Base-by-base conservation (phyloP, 73 alveolate genomes). In the Uronychia setigera region DNA sequence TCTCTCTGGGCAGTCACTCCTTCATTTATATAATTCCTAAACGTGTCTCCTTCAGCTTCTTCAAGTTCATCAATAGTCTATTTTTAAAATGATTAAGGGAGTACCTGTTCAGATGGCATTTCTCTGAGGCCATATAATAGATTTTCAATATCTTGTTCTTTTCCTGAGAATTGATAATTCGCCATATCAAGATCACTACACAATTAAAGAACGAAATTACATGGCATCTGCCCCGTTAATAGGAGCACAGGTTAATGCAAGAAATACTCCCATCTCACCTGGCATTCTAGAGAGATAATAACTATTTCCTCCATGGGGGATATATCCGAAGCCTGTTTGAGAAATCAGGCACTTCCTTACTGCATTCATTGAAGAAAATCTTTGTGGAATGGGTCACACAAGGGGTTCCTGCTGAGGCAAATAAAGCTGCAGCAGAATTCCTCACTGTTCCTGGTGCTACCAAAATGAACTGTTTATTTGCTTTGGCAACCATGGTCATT, bases 231-330 rank as follows among this genome's bases (percentile, higher is more conserved):
- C 80, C 32, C 94, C 96, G 19, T 80, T 75, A 80, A 91, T 31
- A 19, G 88, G 86, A n/a, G 59, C 34, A 0, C 96, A 91, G 30
- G 96, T 91, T 29, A 91, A 31, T 0, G 94, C 93, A 14, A 91
- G 77, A 86, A 80, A 91, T 0, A 93, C 87, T 27, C 96, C 96
- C 26, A 91, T 29, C 84, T 91, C 96, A 26, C 92, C 93, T 27
- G 90, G 90, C 74, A 91, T 79, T 59, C 96, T 76, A 35, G 92
- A 78, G n/a, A 91, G 58, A 85, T 87, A 91, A 60, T 76, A 91
- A 19, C 93, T 60, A 26, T 92, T 79, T 35, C 96, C 96, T 0
- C 88, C 86, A 74, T 91, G 93, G 31, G 96, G 96, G 5, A 91
- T 88, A 33, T 82, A 81, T n/a, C 92, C 90, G 35, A 76, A 84